Base-by-base conservation (phyloP, 108 stramenopile species). In the Fragilariopsis cylindrus region DNA sequence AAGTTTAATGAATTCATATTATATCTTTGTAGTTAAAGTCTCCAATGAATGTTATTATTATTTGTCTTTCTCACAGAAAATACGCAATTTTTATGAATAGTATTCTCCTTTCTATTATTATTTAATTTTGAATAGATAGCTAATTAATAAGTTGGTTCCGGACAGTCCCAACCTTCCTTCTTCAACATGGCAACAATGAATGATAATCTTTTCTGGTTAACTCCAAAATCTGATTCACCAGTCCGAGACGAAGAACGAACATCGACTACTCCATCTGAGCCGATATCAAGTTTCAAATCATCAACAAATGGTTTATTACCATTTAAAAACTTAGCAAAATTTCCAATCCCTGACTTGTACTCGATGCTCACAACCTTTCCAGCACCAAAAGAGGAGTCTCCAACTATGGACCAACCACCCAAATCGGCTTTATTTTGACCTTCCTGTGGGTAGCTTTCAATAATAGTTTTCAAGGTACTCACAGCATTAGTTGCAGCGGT, bases 221-320 rank as follows among this genome's bases (percentile, higher is more conserved):
- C 92, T 40, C 91, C 92, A 15, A 96, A 88, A 63, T 96, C 94
- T 46, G 84, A 85, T 54, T 92, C 92, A 18, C 94, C 94, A n/a
- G 93, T 74, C 11, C 94, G 82, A 63, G 84, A 86, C 4, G 83
- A 66, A 41, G 85, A 86, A n/a, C 81, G 65, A 12, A 91, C 84
- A 56, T 82, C 73, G 40, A 92, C 91, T 2, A 63, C 69, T 11
- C 84, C 88, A 52, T 73, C 82, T 52, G 78, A 81, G 6, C 65
- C 72, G 45, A 90, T 75, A 55, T 86, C 83, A 45, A 96, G 66
- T 21, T 81, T 78, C 63, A 96, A 74, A 78, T 96, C 94, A 73
- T 96, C 94, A 0, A 90, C 77, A 70, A 93, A 96, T 15, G 94
- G 92, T 56, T 89, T 93, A n/a, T 92, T 92, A 5, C 85, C 92